Evolutionary conservation across 2,329 filamentous ascomycete species (phyloP).

Genomic region (Cladosporium phlei): DNA sequence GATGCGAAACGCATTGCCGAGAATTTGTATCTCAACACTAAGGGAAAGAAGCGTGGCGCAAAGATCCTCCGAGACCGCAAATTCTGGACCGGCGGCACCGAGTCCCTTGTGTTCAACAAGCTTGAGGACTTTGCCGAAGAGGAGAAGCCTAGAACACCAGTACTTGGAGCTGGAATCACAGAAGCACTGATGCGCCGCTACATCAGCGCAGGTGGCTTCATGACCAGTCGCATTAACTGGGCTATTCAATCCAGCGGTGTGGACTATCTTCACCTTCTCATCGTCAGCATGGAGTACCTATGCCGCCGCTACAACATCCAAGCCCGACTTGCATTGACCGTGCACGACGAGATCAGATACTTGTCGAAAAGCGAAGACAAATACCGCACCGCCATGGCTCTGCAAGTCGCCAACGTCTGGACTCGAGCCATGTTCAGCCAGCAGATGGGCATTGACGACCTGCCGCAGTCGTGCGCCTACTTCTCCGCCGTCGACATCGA

Average conservation of each 20-base stretch:
- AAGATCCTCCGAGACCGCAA: slow-evolving; percentile 66
- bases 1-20: slow-evolving; percentile 72
- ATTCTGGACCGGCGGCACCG: slow-evolving; percentile 95
- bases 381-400: slow-evolving; percentile 83
- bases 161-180: slow-evolving; percentile 90
- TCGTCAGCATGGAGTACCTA: slow-evolving; percentile 92
- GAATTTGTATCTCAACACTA: slow-evolving; percentile 81
- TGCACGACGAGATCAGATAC: slow-evolving; percentile 97
- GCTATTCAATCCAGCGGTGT: slow-evolving; percentile 96
- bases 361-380: slow-evolving; percentile 79
- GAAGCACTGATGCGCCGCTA: slow-evolving; percentile 87
- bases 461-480: slow-evolving; percentile 90
- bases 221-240: slow-evolving; percentile 98
- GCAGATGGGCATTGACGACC: slow-evolving; percentile 90
- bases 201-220: slow-evolving; percentile 76
- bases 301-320: slow-evolving; percentile 77
- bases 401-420: slow-evolving; percentile 94
- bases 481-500: slow-evolving; percentile 96
- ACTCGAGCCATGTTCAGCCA: slow-evolving; percentile 96
- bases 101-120: slow-evolving; percentile 97
- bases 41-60: slow-evolving; percentile 77
- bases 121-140: slow-evolving; percentile 97
- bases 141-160: slow-evolving; percentile 81
- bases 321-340: slow-evolving; percentile 83
- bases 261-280: slow-evolving; percentile 91